A percentile compares a stretch with the other conserved stretches of the same genome.
These are phyloP conservation scores for Iodosphaeria phyllophila DNA, from an alignment of 2,329 filamentous ascomycete genomes.

Conservation along the genomic window DNA sequence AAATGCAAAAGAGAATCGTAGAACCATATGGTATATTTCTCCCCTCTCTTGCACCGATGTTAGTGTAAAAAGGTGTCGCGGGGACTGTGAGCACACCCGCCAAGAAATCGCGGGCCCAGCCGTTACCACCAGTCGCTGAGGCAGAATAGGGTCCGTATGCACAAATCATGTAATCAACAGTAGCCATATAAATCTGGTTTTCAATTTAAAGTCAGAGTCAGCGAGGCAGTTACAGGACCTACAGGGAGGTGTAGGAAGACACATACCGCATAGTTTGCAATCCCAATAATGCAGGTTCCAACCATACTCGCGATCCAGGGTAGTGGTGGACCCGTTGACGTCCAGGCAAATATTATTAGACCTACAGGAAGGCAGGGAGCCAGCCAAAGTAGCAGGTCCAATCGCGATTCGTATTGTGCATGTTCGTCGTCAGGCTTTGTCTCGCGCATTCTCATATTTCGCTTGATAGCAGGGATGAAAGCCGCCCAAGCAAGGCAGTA, in stretches of 20 bases:
- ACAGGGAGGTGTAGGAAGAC: too few species aligned
- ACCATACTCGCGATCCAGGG: conserved; percentile 48
- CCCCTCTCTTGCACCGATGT: conserved; percentile 21
- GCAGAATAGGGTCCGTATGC: conserved; percentile 49
- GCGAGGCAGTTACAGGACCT: too few species aligned
- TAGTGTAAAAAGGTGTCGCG: conserved; percentile 35
- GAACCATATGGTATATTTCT: conserved; percentile 33
- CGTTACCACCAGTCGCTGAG: conserved; percentile 48
- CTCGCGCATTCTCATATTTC: conserved; percentile 24
- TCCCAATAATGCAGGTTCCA: conserved; percentile 39
- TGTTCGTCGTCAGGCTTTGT: conserved; percentile 26
- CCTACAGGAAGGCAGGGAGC: conserved; percentile 40
- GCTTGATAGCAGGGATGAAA: conserved; percentile 31
- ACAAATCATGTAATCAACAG: conserved; percentile 51
- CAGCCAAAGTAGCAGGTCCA: conserved; percentile 39
- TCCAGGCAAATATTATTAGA: conserved; percentile 46
- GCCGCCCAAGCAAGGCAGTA: conserved; percentile 39
- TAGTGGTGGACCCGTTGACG: conserved; percentile 28
- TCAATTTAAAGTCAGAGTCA: too few species aligned
- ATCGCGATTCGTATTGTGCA: conserved; percentile 41
- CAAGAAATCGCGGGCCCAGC: conserved; percentile 44
- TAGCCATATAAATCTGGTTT: conserved; percentile 51
- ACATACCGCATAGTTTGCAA: conserved; percentile 35
- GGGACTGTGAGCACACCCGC: conserved; percentile 46
- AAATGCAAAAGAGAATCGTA: conserved; percentile 31